These are phyloP conservation scores for Actinomortierella ambigua DNA, from an alignment of 371 early-diverging fungal genomes.

Conservation along the genomic window DNA sequence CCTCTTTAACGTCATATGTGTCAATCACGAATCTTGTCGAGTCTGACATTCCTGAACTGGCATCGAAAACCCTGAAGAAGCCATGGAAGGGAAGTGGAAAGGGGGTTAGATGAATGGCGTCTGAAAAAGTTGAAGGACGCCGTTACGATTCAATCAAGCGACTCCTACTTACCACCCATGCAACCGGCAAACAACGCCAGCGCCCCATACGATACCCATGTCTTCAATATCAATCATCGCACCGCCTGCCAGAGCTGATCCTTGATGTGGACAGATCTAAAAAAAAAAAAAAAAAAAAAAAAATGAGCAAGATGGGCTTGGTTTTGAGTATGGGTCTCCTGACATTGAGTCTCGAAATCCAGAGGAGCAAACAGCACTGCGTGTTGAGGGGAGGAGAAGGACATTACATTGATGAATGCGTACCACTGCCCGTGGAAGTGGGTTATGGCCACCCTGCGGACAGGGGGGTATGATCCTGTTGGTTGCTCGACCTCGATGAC, in stretches of 20 bases:
- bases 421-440: conserved; percentile 41
- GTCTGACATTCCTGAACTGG: conserved; percentile 34
- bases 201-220: conserved; percentile 47
- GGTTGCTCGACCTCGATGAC: conserved; percentile 42
- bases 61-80: conserved; percentile 34
- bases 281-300: background rate
- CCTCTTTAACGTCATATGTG: conserved; percentile 38
- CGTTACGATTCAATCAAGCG: no score
- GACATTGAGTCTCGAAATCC: background rate
- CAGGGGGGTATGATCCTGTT: conserved; percentile 35
- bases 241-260: conserved; percentile 33
- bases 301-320: background rate
- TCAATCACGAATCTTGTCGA: conserved; percentile 45
- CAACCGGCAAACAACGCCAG: conserved; percentile 32
- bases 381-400: background rate
- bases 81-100: no score
- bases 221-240: conserved; percentile 45
- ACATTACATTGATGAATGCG: conserved; percentile 39
- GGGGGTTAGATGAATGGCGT: no score
- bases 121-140: no score
- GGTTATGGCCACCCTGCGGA: conserved; percentile 31
- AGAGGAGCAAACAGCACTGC: background rate
- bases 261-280: conserved; percentile 46
- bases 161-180: conserved; percentile 26
- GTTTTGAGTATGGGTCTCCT: background rate